Conservation (phyloP, 2,329 filamentous ascomycete species). For the Fusarium cicatricum region DNA sequence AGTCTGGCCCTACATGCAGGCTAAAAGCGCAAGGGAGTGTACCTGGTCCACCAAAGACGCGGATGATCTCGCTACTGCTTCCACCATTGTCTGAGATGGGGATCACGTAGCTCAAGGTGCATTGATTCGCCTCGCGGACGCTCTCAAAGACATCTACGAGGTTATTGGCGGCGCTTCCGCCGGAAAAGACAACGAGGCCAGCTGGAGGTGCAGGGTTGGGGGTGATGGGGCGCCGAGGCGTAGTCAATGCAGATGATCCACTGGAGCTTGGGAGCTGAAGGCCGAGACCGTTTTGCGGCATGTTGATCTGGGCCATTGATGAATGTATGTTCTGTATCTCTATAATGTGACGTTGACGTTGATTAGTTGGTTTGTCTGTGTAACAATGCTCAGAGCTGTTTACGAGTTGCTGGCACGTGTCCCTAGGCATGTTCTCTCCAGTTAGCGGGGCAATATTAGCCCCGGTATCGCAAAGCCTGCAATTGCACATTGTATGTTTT, state of each 20-base stretch:
- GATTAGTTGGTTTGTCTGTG: too few species aligned
- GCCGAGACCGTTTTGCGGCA: conserved; percentile 30
- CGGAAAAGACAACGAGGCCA: conserved; percentile 84
- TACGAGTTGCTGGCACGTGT: conserved; percentile 10
- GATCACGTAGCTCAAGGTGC: conserved; percentile 83
- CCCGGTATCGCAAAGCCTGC: not conserved
- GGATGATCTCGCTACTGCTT: conserved; percentile 90
- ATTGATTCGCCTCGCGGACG: conserved; percentile 69
- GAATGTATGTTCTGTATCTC: not conserved
- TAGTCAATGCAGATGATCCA: conserved; percentile 30
- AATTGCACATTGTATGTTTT: not conserved
- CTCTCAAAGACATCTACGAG: conserved; percentile 88
- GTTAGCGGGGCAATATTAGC: conserved; percentile 5
- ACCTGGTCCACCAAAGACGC: conserved; percentile 95
- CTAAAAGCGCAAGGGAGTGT: not conserved
- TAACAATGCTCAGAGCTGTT: too few species aligned
- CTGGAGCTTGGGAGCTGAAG: conserved; percentile 36
- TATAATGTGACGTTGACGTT: too few species aligned
- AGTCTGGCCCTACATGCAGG: not conserved
- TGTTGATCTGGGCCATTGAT: conserved; percentile 31
- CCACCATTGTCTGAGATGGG: conserved; percentile 97
- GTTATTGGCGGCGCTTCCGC: conserved; percentile 92
- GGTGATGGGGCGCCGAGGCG: conserved; percentile 30
- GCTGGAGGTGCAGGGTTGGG: conserved; percentile 27
- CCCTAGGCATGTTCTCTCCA: not conserved